Evolutionary conservation across 805 yeast species (phyloP), one percentile per base, ranked within the genome.

Genomic region (Hanseniaspora lachancei): DNA sequence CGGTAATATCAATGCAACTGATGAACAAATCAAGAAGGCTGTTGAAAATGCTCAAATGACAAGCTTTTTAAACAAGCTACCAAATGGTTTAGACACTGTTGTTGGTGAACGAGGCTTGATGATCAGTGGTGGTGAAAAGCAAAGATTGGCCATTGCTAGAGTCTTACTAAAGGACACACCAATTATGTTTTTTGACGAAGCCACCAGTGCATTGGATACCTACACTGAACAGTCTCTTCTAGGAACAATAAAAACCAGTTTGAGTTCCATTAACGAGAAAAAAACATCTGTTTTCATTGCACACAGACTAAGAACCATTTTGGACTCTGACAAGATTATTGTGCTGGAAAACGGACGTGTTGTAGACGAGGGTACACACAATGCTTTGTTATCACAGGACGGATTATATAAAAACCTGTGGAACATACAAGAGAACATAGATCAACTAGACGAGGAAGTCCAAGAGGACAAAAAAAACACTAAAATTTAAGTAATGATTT

Each of bases 111-210:
- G 95, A 65, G 98, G 98, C n/a, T 77, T 93, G 77, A 93, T 93
- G 98, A 89, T 93, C 48, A 88, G 96, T 27, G 98, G 98, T n/a
- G 98, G 98, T 58, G 98, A 93, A 67, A 89, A 93, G 67, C 98
- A 93, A 70, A 74, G 98, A 59, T 73, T 93, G 44, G 97, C 98
- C 0, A 88, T 93, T 60, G 93, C 97, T 0, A 76, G 98, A 60
- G 78, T 93, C n/a, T 68, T 93, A 46, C 70, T 93, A 61, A 93
- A 93, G 68, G 76, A 80, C 60, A 80, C 97, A 0, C 91, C 93
- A 29, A 87, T 93, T 49, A 85, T 95, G 56, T 91, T 93, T 68
- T 89, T 93, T 62, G 98, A 93, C 65, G 98, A 93, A 65, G 97
- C 98, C 2, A 87, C 98, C 0, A 84, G 95, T 49, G 97, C 98